Base-by-base conservation (phyloP, 2,329 filamentous ascomycete genomes). In the Allantophomopsis cytisporea region DNA sequence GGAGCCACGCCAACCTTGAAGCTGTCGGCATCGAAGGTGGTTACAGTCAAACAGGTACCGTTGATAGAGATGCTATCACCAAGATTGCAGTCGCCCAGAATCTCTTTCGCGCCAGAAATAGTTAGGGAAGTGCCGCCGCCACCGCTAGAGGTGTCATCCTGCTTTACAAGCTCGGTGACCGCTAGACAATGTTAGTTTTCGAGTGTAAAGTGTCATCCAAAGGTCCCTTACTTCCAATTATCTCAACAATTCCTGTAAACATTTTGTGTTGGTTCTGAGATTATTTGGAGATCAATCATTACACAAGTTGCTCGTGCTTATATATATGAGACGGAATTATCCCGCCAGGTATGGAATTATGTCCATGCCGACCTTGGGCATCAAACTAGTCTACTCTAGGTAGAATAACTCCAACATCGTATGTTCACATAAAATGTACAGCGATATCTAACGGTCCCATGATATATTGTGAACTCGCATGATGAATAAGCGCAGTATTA, bases 1-100 rank as follows among this genome's bases (percentile, higher is more conserved):
- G 91, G 91, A 7, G 91, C 86, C 47, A 94, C 81, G 55, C 91
- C 89, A 49, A 96, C 86, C 54, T 84, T 89, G 76, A 98, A 98
- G 48, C 60, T 61, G 18, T 45, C 57, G 40, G 60, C 60, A 40
- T 61, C 65, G 58, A 86, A 81, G 43, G 69, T 65, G n/a, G 81
- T 95, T 41, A 96, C 83, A 11, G 91, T 98, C 39, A 98, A 76
- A 60, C 91, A 98, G 54, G 87, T 88, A 55, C 91, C 91, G 64
- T 98, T 98, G 58, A 98, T 74, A 57, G 80, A 76, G 59, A 98
- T 96, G 57, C 84, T 93, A 68, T 98, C 91, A 48, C 91, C 91
- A 17, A 94, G 68, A 50, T 87, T 78, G 48, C 76, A 83, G 60
- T 95, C 91, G 30, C 66, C 69, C 48, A 98, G 80, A 43, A 98